Percentiles rank a stretch among this genome's conserved stretches.
phyloP scores from a whole-genome alignment of 352 stramenopile genomes.

The Pythium rishiriense region DNA sequence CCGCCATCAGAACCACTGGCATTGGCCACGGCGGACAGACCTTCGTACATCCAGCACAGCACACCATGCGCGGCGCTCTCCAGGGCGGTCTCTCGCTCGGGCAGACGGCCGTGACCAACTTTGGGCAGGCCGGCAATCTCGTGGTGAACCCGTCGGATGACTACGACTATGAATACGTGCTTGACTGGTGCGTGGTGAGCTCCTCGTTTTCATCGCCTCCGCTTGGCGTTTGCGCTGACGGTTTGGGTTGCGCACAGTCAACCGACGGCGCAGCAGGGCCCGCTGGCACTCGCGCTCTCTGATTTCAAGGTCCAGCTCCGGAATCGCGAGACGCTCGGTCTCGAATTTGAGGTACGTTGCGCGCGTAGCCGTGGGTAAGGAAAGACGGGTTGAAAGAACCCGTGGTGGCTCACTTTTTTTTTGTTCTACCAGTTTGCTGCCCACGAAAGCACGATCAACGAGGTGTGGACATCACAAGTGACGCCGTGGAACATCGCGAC shows the following conservation, averaged over 20 bases:
- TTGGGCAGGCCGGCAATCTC: slow-evolving; percentile 38
- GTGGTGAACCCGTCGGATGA: slow-evolving; percentile 47
- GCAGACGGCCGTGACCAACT: slow-evolving; percentile 73
- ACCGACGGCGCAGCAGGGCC: slow-evolving; percentile 54
- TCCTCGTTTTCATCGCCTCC: background rate
- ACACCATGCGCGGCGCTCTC: slow-evolving; percentile 58
- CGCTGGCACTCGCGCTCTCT: slow-evolving; percentile 67
- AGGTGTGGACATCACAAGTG: slow-evolving; percentile 71
- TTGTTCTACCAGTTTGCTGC: slow-evolving; percentile 50
- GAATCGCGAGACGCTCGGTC: slow-evolving; percentile 63
- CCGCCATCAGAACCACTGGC: slow-evolving; percentile 24
- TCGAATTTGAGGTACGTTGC: slow-evolving; percentile 55
- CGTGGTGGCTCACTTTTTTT: background rate
- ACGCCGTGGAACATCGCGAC: slow-evolving; percentile 71
- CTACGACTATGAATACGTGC: slow-evolving; percentile 87
- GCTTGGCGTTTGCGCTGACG: background rate
- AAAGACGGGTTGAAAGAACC: too few relatives aligned
- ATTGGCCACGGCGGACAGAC: background rate
- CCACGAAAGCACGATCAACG: slow-evolving; percentile 79
- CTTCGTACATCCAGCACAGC: background rate
- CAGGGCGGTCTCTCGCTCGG: slow-evolving; percentile 47
- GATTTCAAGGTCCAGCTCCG: slow-evolving; percentile 69
- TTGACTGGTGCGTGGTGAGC: slow-evolving; percentile 53
- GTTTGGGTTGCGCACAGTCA: slow-evolving; percentile 36
- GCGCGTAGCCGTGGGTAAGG: too few relatives aligned